A percentile compares a stretch with the other conserved stretches of the same genome.
phyloP scores from a whole-genome alignment of 1,284 basidiomycete genomes.

The Fomitopsis betulina region DNA sequence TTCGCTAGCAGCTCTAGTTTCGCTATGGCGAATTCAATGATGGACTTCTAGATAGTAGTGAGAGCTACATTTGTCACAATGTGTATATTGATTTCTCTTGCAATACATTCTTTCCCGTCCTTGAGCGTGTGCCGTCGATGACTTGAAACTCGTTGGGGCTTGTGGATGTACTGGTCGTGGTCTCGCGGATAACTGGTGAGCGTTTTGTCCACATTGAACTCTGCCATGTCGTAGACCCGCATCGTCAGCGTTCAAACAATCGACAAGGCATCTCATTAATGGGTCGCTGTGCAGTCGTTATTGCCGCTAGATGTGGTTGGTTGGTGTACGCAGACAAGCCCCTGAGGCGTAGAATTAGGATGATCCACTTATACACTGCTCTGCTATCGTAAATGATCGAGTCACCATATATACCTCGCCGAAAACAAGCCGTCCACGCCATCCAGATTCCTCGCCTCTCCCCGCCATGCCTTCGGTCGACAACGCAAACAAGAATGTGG shows the following conservation, averaged over 20 bases:
- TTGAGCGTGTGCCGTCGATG: too few species aligned
- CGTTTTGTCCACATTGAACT: too few species aligned
- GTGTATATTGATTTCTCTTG: neutral
- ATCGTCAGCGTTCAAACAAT: too few species aligned
- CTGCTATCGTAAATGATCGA: neutral
- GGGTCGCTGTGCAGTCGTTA: too few species aligned
- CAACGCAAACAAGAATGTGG: neutral
- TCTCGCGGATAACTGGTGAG: too few species aligned
- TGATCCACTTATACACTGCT: neutral
- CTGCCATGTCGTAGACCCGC: too few species aligned
- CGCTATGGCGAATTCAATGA: conserved; percentile 36
- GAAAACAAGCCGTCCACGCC: neutral
- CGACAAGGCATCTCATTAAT: too few species aligned
- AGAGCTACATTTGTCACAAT: conserved; percentile 38
- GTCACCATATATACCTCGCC: neutral
- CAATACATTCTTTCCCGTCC: neutral
- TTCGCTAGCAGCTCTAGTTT: conserved; percentile 45
- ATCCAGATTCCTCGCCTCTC: neutral
- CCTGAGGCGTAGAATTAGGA: neutral
- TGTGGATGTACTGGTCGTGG: too few species aligned
- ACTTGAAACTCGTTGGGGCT: too few species aligned
- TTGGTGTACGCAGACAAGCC: neutral
- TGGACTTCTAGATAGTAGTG: conserved; percentile 61
- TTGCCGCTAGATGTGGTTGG: too few species aligned
- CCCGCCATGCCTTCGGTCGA: neutral